These are phyloP conservation scores for Pterocarpus santalinus DNA, from an alignment of 306 rosid genomes.

Conservation along the genomic window DNA sequence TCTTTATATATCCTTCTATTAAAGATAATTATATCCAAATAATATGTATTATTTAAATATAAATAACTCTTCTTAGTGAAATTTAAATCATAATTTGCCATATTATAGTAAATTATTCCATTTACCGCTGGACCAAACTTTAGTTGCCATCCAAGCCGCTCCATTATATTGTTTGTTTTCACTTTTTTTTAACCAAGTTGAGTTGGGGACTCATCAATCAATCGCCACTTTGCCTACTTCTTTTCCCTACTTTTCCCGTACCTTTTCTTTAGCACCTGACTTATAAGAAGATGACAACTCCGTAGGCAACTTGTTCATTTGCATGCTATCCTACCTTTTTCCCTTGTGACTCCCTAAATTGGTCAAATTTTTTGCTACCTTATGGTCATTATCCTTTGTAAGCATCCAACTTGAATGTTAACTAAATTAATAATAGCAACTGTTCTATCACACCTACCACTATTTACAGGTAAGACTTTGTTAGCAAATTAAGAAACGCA, in stretches of 20 bases:
- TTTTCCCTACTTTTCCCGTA: conserved; percentile 24
- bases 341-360: neutral
- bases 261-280: conserved; percentile 12
- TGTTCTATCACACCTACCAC: neutral
- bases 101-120: too few species aligned
- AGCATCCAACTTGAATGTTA: conserved; percentile 29
- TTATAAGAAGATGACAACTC: conserved; percentile 39
- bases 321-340: neutral
- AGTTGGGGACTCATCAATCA: conserved; percentile 18
- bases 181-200: conserved; percentile 5
- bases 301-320: conserved; percentile 32
- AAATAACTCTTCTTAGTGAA: too few species aligned
- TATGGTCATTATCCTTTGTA: conserved; percentile 29
- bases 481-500: neutral
- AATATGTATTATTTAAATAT: too few species aligned
- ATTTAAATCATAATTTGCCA: too few species aligned
- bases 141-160: too few species aligned
- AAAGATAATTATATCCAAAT: too few species aligned
- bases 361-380: conserved; percentile 17
- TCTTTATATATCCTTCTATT: too few species aligned
- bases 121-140: too few species aligned
- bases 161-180: too few species aligned
- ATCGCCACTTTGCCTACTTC: conserved; percentile 44
- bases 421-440: neutral
- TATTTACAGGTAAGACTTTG: neutral